phyloP scores from a whole-genome alignment of 306 rosid species.

The Vicia faba region DNA sequence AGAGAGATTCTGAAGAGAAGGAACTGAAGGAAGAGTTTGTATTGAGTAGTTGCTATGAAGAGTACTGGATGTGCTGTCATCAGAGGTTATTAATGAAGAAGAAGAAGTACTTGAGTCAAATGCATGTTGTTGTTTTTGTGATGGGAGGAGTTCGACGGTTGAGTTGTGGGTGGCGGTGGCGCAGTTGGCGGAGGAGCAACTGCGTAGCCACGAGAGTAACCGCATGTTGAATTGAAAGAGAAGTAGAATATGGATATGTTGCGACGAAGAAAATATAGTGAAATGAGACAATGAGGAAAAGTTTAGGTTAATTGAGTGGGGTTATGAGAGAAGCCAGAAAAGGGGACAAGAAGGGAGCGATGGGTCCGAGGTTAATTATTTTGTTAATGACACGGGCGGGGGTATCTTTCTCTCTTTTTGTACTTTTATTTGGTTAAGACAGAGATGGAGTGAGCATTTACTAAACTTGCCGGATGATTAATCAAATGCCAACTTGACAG shows the following conservation, averaged over 20 bases:
- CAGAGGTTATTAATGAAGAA: slow-evolving; percentile 40
- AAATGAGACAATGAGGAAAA: not conserved
- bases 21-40: slow-evolving; percentile 76
- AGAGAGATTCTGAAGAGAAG: slow-evolving; percentile 74
- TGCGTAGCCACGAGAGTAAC: slow-evolving; percentile 42
- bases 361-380: slow-evolving; percentile 33
- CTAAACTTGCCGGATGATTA: slow-evolving; percentile 28
- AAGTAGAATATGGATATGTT: not conserved
- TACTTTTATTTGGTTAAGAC: not conserved
- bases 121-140: slow-evolving; percentile 12
- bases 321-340: not conserved
- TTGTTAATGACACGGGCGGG: not conserved
- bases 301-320: not conserved
- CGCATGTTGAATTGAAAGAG: slow-evolving; percentile 37
- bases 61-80: slow-evolving; percentile 43
- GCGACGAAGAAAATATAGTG: not conserved
- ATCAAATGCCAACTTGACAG: not conserved
- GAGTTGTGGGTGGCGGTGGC: slow-evolving; percentile 37
- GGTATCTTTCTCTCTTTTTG: slow-evolving; percentile 16
- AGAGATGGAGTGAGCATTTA: slow-evolving; percentile 31
- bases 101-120: slow-evolving; percentile 44
- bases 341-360: slow-evolving; percentile 21
- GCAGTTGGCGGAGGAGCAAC: slow-evolving; percentile 40
- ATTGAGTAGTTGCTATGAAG: slow-evolving; percentile 62
- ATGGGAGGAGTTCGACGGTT: slow-evolving; percentile 19